Base-by-base conservation (phyloP, 1,284 basidiomycete species). In the Fomitopsis schrenkii region DNA sequence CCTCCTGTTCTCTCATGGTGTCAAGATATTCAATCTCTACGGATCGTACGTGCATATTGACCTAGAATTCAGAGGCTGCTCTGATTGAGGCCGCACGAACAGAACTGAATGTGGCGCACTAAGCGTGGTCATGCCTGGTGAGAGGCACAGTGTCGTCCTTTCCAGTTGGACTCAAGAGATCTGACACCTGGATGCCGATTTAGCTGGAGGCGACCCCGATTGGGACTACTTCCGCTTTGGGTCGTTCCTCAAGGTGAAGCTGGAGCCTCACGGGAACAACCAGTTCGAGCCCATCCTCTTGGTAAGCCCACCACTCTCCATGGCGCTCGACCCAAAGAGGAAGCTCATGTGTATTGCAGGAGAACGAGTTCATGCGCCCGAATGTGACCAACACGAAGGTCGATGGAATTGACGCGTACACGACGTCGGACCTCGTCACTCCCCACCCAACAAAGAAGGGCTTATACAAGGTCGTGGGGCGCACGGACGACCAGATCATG, bases 401-500 rank as follows among this genome's bases (percentile, higher is more conserved):
- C 26, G 66, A 75, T 41, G 76, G 75, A 0, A 55, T 63, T 1
- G 67, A 70, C 26, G 77, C 72, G 12, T 77, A 72, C 59, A 69
- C 73, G 15, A 76, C 79, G 4, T 76, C 72, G 26, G 82, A 84
- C 67, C 66, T 83, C 10, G 65, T 83, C 26, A 58, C 71, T 0
- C 77, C 74, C 19, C 83, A 84, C 66, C 80, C 82, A 6, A 76
- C 75, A 0, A 77, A 77, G 42, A 67, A 72, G 5, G 75, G 76
- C 4, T 69, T 73, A 15, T 84, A 77, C 77, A 78, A 76, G 62
- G 70, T 82, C n/a, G 74, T 70, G 42, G 82, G 83, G 0, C 74
- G 83, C 10, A 71, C 71, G 7, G 82, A 84, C 61, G 82, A 84
- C 64, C 81, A 83, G 65, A 79, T 84, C 42, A 80, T 83, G 66